Evolutionary conservation across 2,329 filamentous ascomycete genomes (phyloP).

Genomic region (Raffaelea albimanens): DNA sequence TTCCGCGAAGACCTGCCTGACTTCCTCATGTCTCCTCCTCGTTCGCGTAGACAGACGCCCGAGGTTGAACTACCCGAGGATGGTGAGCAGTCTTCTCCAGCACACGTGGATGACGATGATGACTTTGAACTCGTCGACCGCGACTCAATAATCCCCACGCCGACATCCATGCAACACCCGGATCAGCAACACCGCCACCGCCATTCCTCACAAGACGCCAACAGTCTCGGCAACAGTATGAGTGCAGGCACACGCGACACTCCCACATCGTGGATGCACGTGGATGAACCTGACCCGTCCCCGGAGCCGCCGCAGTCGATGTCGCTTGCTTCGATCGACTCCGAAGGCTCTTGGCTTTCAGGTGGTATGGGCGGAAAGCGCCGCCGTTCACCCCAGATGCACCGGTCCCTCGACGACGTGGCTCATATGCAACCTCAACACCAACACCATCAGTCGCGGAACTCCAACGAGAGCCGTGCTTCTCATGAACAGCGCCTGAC

Average conservation of each 20-base stretch:
- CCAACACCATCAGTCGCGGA: slow-evolving; percentile 31
- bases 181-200: slow-evolving; percentile 10
- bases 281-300: slow-evolving; percentile 33
- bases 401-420: slow-evolving; percentile 46
- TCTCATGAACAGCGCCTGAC: slow-evolving; percentile 28
- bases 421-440: slow-evolving; percentile 32
- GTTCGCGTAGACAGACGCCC: slow-evolving; percentile 71
- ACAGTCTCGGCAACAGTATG: slow-evolving; percentile 1
- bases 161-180: slow-evolving; percentile 14
- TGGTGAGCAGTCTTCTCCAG: slow-evolving; percentile 14
- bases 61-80: slow-evolving; percentile 53
- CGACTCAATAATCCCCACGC: slow-evolving; percentile 6
- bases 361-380: slow-evolving; percentile 42
- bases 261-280: slow-evolving; percentile 29
- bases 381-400: slow-evolving; percentile 31
- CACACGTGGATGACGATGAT: slow-evolving; percentile 11
- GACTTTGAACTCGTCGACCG: slow-evolving; percentile 21
- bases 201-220: slow-evolving; percentile 5
- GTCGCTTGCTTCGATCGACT: slow-evolving; percentile 89
- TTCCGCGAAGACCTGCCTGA: slow-evolving; percentile 91
- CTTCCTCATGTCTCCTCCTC: slow-evolving; percentile 73
- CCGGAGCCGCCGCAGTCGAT: slow-evolving; percentile 63
- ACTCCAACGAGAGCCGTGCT: slow-evolving; percentile 41
- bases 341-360: slow-evolving; percentile 91
- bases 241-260: slow-evolving; percentile 31